Percentiles rank a stretch among this genome's conserved stretches.
Evolutionary conservation across 495 filamentous ascomycete genomes (phyloP).

Genomic region (Gamarada debralockiae): DNA sequence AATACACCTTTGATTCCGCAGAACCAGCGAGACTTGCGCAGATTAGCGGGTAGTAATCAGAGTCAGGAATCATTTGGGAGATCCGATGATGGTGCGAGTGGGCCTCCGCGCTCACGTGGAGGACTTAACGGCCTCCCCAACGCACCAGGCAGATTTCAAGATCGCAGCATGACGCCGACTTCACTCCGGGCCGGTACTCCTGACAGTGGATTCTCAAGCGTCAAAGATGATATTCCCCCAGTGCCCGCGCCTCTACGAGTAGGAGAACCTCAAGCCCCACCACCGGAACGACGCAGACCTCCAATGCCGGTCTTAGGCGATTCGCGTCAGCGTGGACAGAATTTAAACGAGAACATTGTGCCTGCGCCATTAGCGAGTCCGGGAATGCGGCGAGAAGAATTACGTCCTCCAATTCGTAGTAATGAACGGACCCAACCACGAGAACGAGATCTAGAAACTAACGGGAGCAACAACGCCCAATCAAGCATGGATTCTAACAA

Average conservation of each 20-base stretch:
- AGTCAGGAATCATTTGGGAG: slow-evolving; percentile 54
- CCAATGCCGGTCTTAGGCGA: slow-evolving; percentile 42
- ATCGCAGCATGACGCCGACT: slow-evolving; percentile 23
- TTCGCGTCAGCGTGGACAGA: slow-evolving; percentile 10
- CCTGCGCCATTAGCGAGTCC: slow-evolving; percentile 52
- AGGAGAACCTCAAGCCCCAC: slow-evolving; percentile 30
- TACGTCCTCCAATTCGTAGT: slow-evolving; percentile 39
- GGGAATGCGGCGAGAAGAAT: slow-evolving; percentile 38
- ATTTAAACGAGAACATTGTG: slow-evolving; percentile 34
- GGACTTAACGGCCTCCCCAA: slow-evolving; percentile 35
- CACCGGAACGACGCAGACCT: slow-evolving; percentile 48
- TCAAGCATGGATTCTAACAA: background rate
- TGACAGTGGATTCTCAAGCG: slow-evolving; percentile 13
- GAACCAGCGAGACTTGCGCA: slow-evolving; percentile 36
- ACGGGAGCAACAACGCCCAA: background rate
- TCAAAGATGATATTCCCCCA: slow-evolving; percentile 29
- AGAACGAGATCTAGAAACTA: slow-evolving; percentile 8
- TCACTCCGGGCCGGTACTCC: slow-evolving; percentile 20
- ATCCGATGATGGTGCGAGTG: slow-evolving; percentile 41
- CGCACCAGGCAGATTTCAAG: slow-evolving; percentile 30
- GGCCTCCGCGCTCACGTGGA: slow-evolving; percentile 45
- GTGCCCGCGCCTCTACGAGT: slow-evolving; percentile 21
- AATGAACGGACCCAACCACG: slow-evolving; percentile 29
- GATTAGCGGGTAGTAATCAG: slow-evolving; percentile 44
- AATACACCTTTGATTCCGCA: slow-evolving; percentile 31